Percentiles rank a stretch among this genome's conserved stretches.
These are phyloP conservation scores for Ceratobasidium sp. DNA, from an alignment of 1,284 basidiomycete genomes.

Conservation along the genomic window DNA sequence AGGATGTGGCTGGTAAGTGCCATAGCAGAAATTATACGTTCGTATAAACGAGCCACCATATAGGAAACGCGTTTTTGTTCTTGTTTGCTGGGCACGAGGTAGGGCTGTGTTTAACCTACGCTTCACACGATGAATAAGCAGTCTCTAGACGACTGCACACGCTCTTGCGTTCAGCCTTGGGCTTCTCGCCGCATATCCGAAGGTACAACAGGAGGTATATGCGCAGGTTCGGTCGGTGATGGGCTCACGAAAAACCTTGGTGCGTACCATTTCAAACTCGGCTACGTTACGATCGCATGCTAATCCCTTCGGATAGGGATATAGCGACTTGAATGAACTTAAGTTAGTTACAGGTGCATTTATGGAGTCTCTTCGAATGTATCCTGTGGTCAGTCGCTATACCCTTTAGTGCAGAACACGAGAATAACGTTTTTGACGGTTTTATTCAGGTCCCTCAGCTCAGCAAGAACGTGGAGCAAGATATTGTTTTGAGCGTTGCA, in stretches of 20 bases:
- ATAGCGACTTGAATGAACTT: conserved; percentile 29
- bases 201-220: conserved; percentile 42
- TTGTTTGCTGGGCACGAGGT: conserved; percentile 37
- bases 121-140: not conserved
- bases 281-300: not conserved
- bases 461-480: not conserved
- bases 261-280: not conserved
- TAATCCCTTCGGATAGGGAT: conserved; percentile 7
- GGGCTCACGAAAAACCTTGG: conserved; percentile 21
- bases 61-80: conserved; percentile 30
- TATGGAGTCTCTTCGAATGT: conserved; percentile 44
- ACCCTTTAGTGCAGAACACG: not conserved
- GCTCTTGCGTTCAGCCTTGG: conserved; percentile 36
- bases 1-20: conserved; percentile 17
- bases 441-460: conserved; percentile 10
- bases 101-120: not conserved
- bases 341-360: conserved; percentile 25
- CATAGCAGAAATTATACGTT: not conserved
- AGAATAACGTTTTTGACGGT: not conserved
- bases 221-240: conserved; percentile 32
- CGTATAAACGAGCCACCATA: not conserved
- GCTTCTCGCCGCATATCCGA: conserved; percentile 28
- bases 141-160: conserved; percentile 44
- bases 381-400: conserved; percentile 38
- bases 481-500: conserved; percentile 19